These are phyloP conservation scores for Plasmodium coatneyi DNA, from an alignment of 169 alveolate genomes.

Conservation along the genomic window DNA sequence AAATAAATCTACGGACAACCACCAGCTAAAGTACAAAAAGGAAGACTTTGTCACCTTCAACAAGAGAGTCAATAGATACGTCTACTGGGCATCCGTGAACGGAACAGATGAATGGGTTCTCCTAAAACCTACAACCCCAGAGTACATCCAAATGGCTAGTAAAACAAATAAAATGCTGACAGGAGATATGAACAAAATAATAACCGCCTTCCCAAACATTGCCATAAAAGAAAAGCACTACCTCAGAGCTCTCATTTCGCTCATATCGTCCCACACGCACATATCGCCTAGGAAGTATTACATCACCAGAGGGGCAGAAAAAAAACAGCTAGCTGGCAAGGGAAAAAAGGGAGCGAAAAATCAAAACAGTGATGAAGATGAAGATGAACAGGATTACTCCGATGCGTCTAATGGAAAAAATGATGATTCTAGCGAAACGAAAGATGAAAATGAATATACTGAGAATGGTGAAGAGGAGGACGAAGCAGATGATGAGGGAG, in stretches of 20 bases:
- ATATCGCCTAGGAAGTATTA: slow-evolving; percentile 55
- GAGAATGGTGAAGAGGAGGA: slow-evolving; percentile 1
- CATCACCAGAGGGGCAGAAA: not conserved
- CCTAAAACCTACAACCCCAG: slow-evolving; percentile 40
- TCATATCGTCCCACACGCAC: slow-evolving; percentile 46
- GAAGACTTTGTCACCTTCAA: slow-evolving; percentile 46
- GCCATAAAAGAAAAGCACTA: slow-evolving; percentile 67
- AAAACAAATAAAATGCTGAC: slow-evolving; percentile 23
- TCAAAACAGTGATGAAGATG: not conserved
- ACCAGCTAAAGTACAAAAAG: not conserved
- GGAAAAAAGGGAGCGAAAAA: not conserved
- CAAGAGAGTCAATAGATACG: slow-evolving; percentile 36
- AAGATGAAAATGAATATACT: not conserved
- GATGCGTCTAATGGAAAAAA: not conserved
- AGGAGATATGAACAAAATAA: slow-evolving; percentile 39
- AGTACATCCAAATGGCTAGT: slow-evolving; percentile 42
- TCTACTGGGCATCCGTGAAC: slow-evolving; percentile 63
- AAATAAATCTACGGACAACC: not conserved
- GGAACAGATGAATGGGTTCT: slow-evolving; percentile 45
- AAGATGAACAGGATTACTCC: not conserved
- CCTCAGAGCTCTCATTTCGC: slow-evolving; percentile 43
- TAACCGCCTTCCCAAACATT: slow-evolving; percentile 50
- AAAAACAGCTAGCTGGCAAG: not conserved
- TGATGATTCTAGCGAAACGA: not conserved
- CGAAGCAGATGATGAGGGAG: not conserved